Conservation (phyloP, 1,139 yeast genomes). For the Kurtzmaniella natalensis region DNA sequence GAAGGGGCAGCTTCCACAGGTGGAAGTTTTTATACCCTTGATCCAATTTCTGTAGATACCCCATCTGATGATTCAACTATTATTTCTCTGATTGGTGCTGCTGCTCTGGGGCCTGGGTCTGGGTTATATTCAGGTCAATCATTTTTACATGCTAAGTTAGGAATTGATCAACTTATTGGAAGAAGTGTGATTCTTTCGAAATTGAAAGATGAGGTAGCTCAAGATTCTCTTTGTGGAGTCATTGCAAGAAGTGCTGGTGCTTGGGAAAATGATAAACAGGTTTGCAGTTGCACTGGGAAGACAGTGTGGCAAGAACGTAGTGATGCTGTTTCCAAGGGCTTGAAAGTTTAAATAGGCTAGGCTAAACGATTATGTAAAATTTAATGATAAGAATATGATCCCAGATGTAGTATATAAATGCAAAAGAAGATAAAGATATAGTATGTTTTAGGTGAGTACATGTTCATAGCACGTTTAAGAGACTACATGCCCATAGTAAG, state of each 20-base stretch:
- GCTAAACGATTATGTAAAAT: too few relatives aligned
- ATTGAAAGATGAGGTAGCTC: slow-evolving; percentile 31
- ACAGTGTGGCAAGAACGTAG: slow-evolving; percentile 92
- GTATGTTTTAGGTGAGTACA: too few relatives aligned
- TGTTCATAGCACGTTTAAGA: too few relatives aligned
- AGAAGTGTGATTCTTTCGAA: slow-evolving; percentile 66
- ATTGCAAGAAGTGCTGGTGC: slow-evolving; percentile 95
- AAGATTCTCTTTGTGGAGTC: slow-evolving; percentile 68
- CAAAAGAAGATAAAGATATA: too few relatives aligned
- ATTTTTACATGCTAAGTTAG: slow-evolving; percentile 55
- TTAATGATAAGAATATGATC: too few relatives aligned
- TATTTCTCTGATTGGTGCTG: slow-evolving; percentile 37
- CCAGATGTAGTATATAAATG: too few relatives aligned
- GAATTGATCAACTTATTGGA: slow-evolving; percentile 69
- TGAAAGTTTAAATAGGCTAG: slow-evolving; percentile 24
- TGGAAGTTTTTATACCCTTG: slow-evolving; percentile 38
- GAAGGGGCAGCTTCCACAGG: slow-evolving; percentile 74
- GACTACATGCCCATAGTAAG: too few relatives aligned
- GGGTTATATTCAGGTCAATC: slow-evolving; percentile 54
- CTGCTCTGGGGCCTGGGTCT: neutral
- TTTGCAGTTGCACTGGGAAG: slow-evolving; percentile 93
- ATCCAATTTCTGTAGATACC: slow-evolving; percentile 41
- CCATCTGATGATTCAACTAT: slow-evolving; percentile 31
- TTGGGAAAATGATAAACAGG: slow-evolving; percentile 93
- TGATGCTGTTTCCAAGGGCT: slow-evolving; percentile 63